Conservation (phyloP, 192 early-diverging fungal species). For the Jimgerdemannia flammicorona region DNA sequence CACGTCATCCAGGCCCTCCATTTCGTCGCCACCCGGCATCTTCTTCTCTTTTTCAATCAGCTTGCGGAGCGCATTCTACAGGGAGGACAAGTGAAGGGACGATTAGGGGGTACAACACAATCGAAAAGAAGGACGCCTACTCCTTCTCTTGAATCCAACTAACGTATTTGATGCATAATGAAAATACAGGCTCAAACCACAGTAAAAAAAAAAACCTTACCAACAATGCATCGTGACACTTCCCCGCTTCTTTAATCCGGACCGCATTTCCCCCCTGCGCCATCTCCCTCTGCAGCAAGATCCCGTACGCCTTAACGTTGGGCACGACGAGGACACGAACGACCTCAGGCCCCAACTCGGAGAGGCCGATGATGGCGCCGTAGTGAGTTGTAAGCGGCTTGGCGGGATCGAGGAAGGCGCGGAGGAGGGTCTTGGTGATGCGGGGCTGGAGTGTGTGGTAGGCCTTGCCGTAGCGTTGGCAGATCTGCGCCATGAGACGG, state of each 20-base stretch:
- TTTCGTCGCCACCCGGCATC: not conserved
- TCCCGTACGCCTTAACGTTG: constrained; percentile 66
- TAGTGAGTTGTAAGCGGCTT: constrained; percentile 84
- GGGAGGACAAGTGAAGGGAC: too few relatives aligned
- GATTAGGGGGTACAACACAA: too few relatives aligned
- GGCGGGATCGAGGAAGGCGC: constrained; percentile 83
- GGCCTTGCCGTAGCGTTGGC: constrained; percentile 66
- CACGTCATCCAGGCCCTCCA: not conserved
- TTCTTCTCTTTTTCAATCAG: constrained; percentile 1
- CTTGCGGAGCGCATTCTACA: constrained; percentile 12
- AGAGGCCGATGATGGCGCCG: constrained; percentile 82
- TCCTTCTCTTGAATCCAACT: too few relatives aligned
- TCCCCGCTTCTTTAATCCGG: constrained; percentile 28
- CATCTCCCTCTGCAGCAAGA: constrained; percentile 31
- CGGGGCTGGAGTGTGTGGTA: constrained; percentile 90
- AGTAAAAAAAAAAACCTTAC: constrained; percentile 26
- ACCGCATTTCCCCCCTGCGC: constrained; percentile 4
- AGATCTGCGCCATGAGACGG: constrained; percentile 67
- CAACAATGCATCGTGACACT: constrained; percentile 46
- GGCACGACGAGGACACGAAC: constrained; percentile 72
- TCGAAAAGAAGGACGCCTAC: too few relatives aligned
- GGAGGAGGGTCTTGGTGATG: constrained; percentile 83
- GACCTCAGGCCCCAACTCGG: constrained; percentile 73
- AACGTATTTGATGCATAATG: too few relatives aligned
- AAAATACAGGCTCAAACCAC: too few relatives aligned